A percentile compares a stretch with the other conserved stretches of the same genome.
Conservation (phyloP, 371 early-diverging fungal genomes). For the Dipsacomyces acuminosporus region DNA sequence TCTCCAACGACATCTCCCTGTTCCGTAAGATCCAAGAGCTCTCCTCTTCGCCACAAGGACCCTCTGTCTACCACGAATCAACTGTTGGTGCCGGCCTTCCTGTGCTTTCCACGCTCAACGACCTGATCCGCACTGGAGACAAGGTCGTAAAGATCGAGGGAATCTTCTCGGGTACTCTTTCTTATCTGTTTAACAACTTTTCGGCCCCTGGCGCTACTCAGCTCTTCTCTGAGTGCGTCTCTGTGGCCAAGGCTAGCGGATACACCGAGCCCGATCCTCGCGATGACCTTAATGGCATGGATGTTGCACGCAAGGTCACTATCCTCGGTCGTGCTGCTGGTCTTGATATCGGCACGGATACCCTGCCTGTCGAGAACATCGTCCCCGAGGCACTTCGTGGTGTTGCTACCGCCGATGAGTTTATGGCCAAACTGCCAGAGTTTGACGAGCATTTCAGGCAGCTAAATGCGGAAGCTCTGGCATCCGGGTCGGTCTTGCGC, state of each 20-base stretch:
- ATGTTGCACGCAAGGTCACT: conserved; percentile 93
- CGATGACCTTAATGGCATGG: conserved; percentile 97
- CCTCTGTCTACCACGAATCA: conserved; percentile 81
- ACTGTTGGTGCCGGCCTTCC: conserved; percentile 99
- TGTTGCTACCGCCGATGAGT: conserved; percentile 70
- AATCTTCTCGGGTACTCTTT: conserved; percentile 93
- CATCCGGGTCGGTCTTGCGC: conserved; percentile 75
- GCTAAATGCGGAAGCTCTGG: conserved; percentile 70
- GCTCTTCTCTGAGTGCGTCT: conserved; percentile 83
- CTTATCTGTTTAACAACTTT: conserved; percentile 93
- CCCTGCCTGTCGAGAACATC: conserved; percentile 86
- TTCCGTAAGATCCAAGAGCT: conserved; percentile 67
- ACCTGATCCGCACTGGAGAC: conserved; percentile 89
- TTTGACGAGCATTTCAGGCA: conserved; percentile 78
- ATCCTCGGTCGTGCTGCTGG: conserved; percentile 90
- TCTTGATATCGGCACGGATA: conserved; percentile 63
- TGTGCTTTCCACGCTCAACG: conserved; percentile 82
- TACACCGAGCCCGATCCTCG: conserved; percentile 99
- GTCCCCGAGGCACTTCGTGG: conserved; percentile 79
- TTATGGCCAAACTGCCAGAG: conserved; percentile 75
- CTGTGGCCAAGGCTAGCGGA: conserved; percentile 84
- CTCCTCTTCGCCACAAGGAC: conserved; percentile 48
- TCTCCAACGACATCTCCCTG: conserved; percentile 65
- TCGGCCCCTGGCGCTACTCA: conserved; percentile 59
- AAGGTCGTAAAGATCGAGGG: conserved; percentile 88